Conservation (phyloP, 2,329 filamentous ascomycete species). For the Chaetomiaceae sp. region DNA sequence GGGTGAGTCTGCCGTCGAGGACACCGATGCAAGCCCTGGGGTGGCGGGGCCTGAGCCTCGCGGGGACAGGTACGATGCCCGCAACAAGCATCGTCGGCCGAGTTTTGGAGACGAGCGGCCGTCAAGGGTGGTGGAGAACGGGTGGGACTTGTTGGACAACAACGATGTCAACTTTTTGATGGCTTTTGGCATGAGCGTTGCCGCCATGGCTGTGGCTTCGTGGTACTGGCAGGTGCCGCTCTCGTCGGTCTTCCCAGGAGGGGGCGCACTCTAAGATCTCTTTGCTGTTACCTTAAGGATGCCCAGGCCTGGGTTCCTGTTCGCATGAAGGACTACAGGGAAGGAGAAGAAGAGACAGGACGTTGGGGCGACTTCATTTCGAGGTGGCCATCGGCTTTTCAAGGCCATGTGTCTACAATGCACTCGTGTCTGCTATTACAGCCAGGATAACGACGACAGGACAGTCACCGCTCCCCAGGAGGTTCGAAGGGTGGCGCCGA, state of each 20-base stretch:
- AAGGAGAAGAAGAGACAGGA: no score
- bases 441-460: no score
- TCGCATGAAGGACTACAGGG: no score
- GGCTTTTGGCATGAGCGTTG: constrained; percentile 75
- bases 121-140: constrained; percentile 61
- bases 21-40: constrained; percentile 31
- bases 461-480: no score
- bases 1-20: constrained; percentile 40
- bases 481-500: no score
- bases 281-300: no score
- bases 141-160: constrained; percentile 76
- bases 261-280: no score
- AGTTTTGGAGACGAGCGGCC: constrained; percentile 54
- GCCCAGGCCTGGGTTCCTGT: no score
- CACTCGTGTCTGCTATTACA: no score
- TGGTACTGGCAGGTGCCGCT: constrained; percentile 58
- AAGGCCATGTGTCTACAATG: no score
- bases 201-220: constrained; percentile 63
- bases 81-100: constrained; percentile 45
- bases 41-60: constrained; percentile 36
- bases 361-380: no score
- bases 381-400: no score
- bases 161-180: constrained; percentile 94
- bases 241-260: constrained; percentile 26
- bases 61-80: constrained; percentile 40